Evolutionary conservation across 2,329 filamentous ascomycete genomes (phyloP).

Genomic region (Malbranchea cinnamomea): DNA sequence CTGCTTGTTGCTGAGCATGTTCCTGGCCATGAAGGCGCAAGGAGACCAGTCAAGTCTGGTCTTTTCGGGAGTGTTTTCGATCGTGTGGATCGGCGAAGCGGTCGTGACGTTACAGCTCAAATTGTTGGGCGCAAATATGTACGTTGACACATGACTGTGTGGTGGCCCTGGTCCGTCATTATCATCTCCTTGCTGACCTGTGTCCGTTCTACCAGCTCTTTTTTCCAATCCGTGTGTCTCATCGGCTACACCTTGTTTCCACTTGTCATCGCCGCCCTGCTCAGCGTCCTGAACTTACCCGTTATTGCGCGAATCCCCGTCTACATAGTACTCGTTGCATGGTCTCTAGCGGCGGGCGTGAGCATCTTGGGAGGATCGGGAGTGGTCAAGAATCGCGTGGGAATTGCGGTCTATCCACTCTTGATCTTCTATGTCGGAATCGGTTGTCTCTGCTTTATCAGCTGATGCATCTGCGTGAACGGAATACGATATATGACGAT

Average conservation of each 20-base stretch:
- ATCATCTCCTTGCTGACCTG: slow-evolving; percentile 6
- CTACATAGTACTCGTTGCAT: slow-evolving; percentile 73
- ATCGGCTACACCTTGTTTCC: slow-evolving; percentile 98
- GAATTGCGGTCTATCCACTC: slow-evolving; percentile 83
- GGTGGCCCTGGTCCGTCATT: too few relatives aligned
- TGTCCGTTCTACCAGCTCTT: slow-evolving; percentile 54
- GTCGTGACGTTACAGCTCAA: slow-evolving; percentile 98
- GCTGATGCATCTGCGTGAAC: slow-evolving; percentile 35
- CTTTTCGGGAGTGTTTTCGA: slow-evolving; percentile 91
- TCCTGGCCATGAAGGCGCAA: slow-evolving; percentile 70
- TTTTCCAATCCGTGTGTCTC: slow-evolving; percentile 93
- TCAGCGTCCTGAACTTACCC: slow-evolving; percentile 68
- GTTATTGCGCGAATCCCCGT: slow-evolving; percentile 77
- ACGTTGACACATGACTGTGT: too few relatives aligned
- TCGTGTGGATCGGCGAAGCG: slow-evolving; percentile 93
- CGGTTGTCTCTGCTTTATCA: slow-evolving; percentile 94
- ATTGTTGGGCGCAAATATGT: slow-evolving; percentile 93
- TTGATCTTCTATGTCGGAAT: slow-evolving; percentile 90
- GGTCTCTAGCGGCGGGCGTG: slow-evolving; percentile 88
- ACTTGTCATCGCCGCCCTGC: slow-evolving; percentile 76
- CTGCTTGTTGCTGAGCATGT: slow-evolving; percentile 72
- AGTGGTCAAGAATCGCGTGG: slow-evolving; percentile 86
- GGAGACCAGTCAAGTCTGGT: slow-evolving; percentile 72
- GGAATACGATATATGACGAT: not conserved
- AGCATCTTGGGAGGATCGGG: slow-evolving; percentile 93